Conservation (phyloP, 495 filamentous ascomycete species). For the Hyaloscypha hepaticicola region DNA sequence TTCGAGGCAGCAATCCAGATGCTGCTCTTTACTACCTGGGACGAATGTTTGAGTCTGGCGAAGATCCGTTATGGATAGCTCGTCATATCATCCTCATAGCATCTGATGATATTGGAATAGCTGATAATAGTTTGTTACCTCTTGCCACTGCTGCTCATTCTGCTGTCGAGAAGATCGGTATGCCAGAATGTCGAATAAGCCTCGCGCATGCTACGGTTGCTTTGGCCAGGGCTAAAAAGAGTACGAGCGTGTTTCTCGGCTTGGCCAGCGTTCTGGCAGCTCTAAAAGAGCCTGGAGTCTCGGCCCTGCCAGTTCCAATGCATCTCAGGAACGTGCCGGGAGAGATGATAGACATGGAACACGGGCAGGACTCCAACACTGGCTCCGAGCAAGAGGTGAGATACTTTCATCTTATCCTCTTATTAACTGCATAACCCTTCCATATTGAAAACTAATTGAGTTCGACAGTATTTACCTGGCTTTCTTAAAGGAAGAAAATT, state of each 20-base stretch:
- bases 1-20: slow-evolving; percentile 81
- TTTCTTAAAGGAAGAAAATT: slow-evolving; percentile 65
- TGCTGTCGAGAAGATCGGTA: slow-evolving; percentile 82
- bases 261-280: slow-evolving; percentile 71
- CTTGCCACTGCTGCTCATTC: slow-evolving; percentile 80
- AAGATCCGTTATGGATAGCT: slow-evolving; percentile 89
- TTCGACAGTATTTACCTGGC: slow-evolving; percentile 82
- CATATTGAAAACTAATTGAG: slow-evolving; percentile 40
- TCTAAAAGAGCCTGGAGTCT: slow-evolving; percentile 72
- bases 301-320: slow-evolving; percentile 72
- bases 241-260: slow-evolving; percentile 76
- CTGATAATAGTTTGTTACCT: slow-evolving; percentile 78
- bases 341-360: slow-evolving; percentile 79
- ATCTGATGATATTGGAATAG: slow-evolving; percentile 85
- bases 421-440: not conserved
- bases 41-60: slow-evolving; percentile 89
- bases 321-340: slow-evolving; percentile 90
- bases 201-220: slow-evolving; percentile 85
- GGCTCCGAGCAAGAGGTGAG: slow-evolving; percentile 55
- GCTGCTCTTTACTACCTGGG: slow-evolving; percentile 88
- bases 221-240: slow-evolving; percentile 76
- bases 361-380: slow-evolving; percentile 88
- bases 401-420: slow-evolving; percentile 6
- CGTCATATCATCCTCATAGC: slow-evolving; percentile 87
- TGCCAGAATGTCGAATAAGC: slow-evolving; percentile 91